Evolutionary conservation across 108 stramenopile genomes (phyloP), one percentile per base, ranked within the genome.

Genomic region (Pseudonitzschia multistriata): DNA sequence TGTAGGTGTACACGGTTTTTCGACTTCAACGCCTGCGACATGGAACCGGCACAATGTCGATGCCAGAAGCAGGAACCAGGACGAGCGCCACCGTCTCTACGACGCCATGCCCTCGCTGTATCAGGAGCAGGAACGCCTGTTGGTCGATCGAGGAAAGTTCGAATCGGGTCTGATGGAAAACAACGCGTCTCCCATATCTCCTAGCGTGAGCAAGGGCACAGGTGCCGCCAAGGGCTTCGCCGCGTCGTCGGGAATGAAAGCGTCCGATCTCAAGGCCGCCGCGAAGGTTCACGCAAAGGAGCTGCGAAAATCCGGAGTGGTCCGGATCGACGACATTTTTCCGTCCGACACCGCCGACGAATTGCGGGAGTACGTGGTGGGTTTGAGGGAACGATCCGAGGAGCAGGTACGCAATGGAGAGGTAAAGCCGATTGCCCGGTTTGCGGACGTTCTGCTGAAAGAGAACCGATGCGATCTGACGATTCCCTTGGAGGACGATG

Each of bases 381-480:
- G 79, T 8, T 49, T 87, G 17, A 65, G 87, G 33, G 14, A 62
- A 22, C 24, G 53, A 62, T 77, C 84, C 5, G 76, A 83, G 54
- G 28, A 31, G 49, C 73, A 83, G 24, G 84, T 93, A 11, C 24
- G 28, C 25, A 31, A 36, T 19, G 86, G 83, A 22, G 67, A 77
- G 47, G 62, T 88, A 5, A 64, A 66, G 37, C 13, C 17, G 14
- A 63, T 79, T 11, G 81, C 83, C 61, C 80, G 88, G 63, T 93
- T 87, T 82, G 88, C 92, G n/a, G 66, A 91, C 70, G 93, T 94
- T 11, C 63, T 94, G 49, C 65, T 94, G 56, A 86, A 81, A 69
- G 54, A 72, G 11, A 87, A 90, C 81, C 78, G 93, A 54, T 86
- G 90, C 33, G 93, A 94, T 72, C 66, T 94, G 78, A 86, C 80